Base-by-base conservation (phyloP, 2,329 filamentous ascomycete genomes). In the Fusarium sarcochroum region DNA sequence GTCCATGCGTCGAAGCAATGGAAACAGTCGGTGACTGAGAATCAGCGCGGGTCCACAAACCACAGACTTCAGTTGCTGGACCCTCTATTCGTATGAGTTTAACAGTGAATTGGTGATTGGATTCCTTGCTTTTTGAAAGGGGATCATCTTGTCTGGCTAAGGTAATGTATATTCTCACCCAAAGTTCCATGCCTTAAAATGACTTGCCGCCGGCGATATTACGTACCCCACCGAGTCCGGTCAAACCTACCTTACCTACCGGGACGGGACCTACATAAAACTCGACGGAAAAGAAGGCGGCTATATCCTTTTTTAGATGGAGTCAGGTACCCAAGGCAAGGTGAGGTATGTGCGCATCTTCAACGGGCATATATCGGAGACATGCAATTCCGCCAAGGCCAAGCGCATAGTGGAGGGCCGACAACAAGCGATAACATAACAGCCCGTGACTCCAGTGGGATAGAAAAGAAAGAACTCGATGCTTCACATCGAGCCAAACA, bases 331-430 rank as follows among this genome's bases (percentile, higher is more conserved):
- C 41, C 35, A 48, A 37, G 42, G 34, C n/a, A 27, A n/a, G 42
- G 15, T 17, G 14, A n/a, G 14, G 14, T 17, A 23, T 23, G 23
- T 23, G 23, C 40, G 13, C 42, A 52, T 46, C 41, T 54, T 48
- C 18, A 53, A 46, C 61, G 58, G 51, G 38, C 58, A 64, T 63
- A 50, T 45, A 45, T 57, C 58, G 60, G 58, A 57, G 51, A 48
- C 47, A 47, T 49, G 46, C 32, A n/a, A 47, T 21, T 38, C 41
- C 48, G 58, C 61, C 61, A 64, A 64, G 61, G 42, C 51, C 34
- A 34, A 37, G 14, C 15, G 21, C 14, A 35, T 15, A 30, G 34
- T 15, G 14, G 14, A n/a, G 47, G 38, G 42, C 20, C 46, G 38
- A 51, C 27, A 44, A 27, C 32, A 48, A 40, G 35, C 27, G 44